Base-by-base conservation (phyloP, 768 basidiomycete species). In the Pleurotus sapidus region DNA sequence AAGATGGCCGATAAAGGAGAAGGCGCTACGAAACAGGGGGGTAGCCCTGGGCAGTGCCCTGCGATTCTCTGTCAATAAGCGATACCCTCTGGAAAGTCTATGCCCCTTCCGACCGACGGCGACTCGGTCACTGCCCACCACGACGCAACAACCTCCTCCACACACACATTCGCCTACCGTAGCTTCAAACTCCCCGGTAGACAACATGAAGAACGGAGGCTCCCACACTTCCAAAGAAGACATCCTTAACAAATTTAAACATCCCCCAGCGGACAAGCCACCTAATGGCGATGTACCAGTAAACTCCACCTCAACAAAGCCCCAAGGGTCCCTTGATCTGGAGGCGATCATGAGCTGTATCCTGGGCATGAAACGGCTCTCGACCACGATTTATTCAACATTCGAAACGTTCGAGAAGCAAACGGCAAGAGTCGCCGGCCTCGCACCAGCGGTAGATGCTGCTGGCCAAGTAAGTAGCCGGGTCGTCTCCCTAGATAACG, bases 401-500 rank as follows among this genome's bases (percentile, higher is more conserved):
- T 77, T 84, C 61, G 78, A 78, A 39, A 67, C 63, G 1, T 68
- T 86, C 4, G 78, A 72, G 5, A 66, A 67, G n/a, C 82, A 84
- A 58, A 76, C 77, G 0, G 71, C 73, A 46, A 72, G 69, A 39
- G 68, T 84, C 46, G 73, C 77, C 1, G 67, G 72, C 7, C 61
- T 83, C 27, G 74, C 75, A 15, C 73, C 78, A 4, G 77, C 78
- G 17, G 70, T 80, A 39, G 78, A 80, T 57, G 71, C 75, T 1
- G 61, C 70, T 4, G 70, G 77, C 39, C 74, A 82, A 68, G 82
- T 81, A 46, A 43, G 73, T 64, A 15, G 20, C n/a, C 38, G n/a
- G 43, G 5, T 15, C 15, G 23, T 49, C 24, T 30, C 46, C 12
- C 40, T 46, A 9, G 17, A 17, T 42, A 7, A 56, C 59, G 25